Percentiles rank a stretch among this genome's conserved stretches.
These are phyloP conservation scores for Climacium dendroides DNA, from an alignment of 225 moss, liverwort and hornwort genomes.

Conservation along the genomic window DNA sequence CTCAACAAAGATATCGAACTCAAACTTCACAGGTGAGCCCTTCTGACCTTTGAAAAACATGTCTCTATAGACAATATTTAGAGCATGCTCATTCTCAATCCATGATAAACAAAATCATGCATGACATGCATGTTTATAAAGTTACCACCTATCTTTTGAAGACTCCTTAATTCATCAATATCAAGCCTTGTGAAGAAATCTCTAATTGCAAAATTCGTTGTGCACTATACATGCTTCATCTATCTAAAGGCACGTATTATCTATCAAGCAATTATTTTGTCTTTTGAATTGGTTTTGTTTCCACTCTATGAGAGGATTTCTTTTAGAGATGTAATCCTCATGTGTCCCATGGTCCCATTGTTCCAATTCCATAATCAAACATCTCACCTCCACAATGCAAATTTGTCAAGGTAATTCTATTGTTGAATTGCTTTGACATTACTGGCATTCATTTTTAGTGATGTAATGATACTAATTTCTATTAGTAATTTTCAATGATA, in stretches of 20 bases:
- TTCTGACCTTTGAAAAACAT: conserved; percentile 79
- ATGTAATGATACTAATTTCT: background rate
- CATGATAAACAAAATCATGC: background rate
- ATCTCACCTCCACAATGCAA: background rate
- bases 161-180: background rate
- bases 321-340: background rate
- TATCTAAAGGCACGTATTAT: background rate
- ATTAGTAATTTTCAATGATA: background rate
- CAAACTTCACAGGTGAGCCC: conserved; percentile 51
- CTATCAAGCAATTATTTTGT: background rate
- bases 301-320: background rate
- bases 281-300: background rate
- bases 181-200: background rate
- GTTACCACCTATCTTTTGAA: background rate
- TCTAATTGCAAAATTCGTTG: background rate
- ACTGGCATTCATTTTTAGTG: background rate
- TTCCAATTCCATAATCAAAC: background rate
- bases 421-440: background rate
- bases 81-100: background rate
- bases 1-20: conserved; percentile 62
- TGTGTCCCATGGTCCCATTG: background rate
- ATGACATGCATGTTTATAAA: background rate
- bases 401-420: background rate
- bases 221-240: background rate
- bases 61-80: background rate